phyloP scores from a whole-genome alignment of 2,329 filamentous ascomycete species.

The Cytospora piceae region DNA sequence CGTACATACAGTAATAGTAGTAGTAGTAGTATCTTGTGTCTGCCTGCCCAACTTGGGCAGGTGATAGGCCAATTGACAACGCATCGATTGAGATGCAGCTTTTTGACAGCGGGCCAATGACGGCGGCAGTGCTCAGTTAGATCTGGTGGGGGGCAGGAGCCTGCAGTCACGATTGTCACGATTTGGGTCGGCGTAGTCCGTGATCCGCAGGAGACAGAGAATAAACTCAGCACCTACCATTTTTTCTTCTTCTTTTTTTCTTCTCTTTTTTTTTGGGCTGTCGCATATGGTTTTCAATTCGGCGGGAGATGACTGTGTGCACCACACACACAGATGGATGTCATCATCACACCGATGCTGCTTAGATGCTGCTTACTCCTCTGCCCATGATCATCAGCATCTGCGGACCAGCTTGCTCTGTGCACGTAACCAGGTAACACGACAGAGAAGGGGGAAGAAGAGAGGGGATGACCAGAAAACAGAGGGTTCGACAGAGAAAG shows the following conservation, averaged over 20 bases:
- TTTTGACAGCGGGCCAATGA: constrained; percentile 27
- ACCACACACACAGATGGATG: not conserved
- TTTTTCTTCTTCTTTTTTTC: too few relatives aligned
- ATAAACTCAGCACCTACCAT: not conserved
- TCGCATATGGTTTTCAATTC: too few relatives aligned
- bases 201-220: constrained; percentile 5
- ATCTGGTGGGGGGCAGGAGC: constrained; percentile 19
- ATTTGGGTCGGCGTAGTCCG: not conserved
- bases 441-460: not conserved
- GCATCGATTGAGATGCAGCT: constrained; percentile 29
- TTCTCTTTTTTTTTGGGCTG: too few relatives aligned
- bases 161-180: constrained; percentile 23
- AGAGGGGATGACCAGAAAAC: not conserved
- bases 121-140: constrained; percentile 17
- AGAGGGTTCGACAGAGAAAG: not conserved
- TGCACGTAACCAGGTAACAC: not conserved
- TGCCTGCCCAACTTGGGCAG: constrained; percentile 22
- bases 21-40: not conserved
- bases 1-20: not conserved
- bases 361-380: not conserved
- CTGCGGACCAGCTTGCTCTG: not conserved
- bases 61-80: constrained; percentile 33
- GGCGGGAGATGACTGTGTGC: not conserved
- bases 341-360: constrained; percentile 1
- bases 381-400: not conserved